These are phyloP conservation scores for Panellus pusillus DNA, from an alignment of 768 basidiomycete genomes.

Conservation along the genomic window DNA sequence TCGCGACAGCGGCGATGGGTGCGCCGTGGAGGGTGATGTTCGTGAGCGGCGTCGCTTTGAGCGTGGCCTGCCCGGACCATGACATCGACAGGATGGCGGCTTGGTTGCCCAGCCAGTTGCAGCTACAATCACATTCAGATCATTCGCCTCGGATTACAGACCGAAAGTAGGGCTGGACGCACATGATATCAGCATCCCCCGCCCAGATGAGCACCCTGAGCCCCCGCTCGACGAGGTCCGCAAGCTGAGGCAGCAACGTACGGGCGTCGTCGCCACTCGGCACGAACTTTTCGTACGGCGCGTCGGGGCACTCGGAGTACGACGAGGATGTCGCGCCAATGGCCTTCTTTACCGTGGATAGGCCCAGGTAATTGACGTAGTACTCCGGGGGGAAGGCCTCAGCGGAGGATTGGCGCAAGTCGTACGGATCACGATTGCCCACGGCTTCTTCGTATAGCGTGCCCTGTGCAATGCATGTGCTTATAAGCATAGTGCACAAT, in stretches of 20 bases:
- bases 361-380: slow-evolving; percentile 47
- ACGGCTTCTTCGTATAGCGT: slow-evolving; percentile 47
- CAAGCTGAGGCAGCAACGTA: slow-evolving; percentile 49
- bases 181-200: slow-evolving; percentile 54
- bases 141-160: background rate
- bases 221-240: slow-evolving; percentile 42
- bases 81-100: slow-evolving; percentile 43
- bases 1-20: slow-evolving; percentile 57
- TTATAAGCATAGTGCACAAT: background rate
- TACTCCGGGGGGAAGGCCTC: slow-evolving; percentile 57
- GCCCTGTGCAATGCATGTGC: background rate
- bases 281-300: slow-evolving; percentile 43
- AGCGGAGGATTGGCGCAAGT: slow-evolving; percentile 55
- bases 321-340: slow-evolving; percentile 51
- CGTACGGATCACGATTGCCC: slow-evolving; percentile 52
- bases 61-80: slow-evolving; percentile 42
- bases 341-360: slow-evolving; percentile 32
- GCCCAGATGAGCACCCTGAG: slow-evolving; percentile 48
- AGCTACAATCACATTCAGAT: slow-evolving; percentile 26
- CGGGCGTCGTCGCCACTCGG: slow-evolving; percentile 65
- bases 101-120: slow-evolving; percentile 48
- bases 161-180: slow-evolving; percentile 12
- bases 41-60: slow-evolving; percentile 37
- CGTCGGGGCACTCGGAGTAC: slow-evolving; percentile 51
- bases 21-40: slow-evolving; percentile 58